Conservation (phyloP, 1,284 basidiomycete genomes). For the Naganishia cerealis region DNA sequence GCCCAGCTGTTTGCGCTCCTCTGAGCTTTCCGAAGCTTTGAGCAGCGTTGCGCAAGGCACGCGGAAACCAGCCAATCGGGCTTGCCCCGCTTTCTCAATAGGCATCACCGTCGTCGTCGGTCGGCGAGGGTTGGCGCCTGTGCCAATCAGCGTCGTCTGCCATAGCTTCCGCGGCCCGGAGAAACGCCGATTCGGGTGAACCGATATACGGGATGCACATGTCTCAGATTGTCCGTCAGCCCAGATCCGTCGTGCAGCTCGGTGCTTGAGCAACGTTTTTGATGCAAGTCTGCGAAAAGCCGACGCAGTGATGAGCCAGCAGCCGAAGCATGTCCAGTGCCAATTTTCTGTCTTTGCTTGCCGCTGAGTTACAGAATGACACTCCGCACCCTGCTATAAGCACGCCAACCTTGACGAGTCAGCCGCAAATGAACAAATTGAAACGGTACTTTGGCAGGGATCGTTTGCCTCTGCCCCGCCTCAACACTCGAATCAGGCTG, state of each 20-base stretch:
- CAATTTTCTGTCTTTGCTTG: conserved; percentile 16
- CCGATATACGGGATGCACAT: conserved; percentile 1
- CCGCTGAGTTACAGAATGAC: conserved; percentile 1
- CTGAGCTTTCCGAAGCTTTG: background rate
- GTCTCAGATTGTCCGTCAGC: conserved; percentile 9
- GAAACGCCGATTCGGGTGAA: conserved; percentile 15
- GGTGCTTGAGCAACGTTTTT: background rate
- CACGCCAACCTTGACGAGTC: background rate
- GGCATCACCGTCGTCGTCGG: background rate
- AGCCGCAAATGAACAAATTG: conserved; percentile 16
- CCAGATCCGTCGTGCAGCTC: background rate
- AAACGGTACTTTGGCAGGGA: conserved; percentile 24
- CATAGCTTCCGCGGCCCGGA: background rate
- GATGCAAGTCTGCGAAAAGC: background rate
- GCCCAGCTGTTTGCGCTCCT: too few relatives aligned
- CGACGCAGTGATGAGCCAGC: background rate
- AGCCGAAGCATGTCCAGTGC: conserved; percentile 16
- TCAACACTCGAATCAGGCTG: conserved; percentile 15
- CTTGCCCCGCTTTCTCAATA: background rate
- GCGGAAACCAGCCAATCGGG: background rate
- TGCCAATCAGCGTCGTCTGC: conserved; percentile 1
- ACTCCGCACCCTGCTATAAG: too few relatives aligned
- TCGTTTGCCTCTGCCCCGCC: conserved; percentile 18
- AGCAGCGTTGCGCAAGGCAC: too few relatives aligned
- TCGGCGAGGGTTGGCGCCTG: conserved; percentile 9